Conservation (phyloP, 768 basidiomycete genomes). For the Boletus insuetus region DNA sequence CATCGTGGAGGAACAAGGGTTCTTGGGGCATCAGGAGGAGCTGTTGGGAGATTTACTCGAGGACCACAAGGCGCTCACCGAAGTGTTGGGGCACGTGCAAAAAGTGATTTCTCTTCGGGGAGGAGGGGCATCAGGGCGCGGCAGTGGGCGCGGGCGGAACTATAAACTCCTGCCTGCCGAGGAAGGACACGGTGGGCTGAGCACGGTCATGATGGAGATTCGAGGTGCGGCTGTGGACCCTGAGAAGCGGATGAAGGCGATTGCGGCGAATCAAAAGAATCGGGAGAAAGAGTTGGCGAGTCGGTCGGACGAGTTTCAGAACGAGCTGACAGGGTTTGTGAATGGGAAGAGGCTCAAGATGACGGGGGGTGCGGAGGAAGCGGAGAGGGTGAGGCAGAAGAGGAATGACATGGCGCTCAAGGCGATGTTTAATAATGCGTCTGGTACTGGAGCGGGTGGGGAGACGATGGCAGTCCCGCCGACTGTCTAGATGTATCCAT, state of each 20-base stretch:
- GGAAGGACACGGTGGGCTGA: slow-evolving; percentile 64
- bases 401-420: slow-evolving; percentile 82
- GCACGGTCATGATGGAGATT: slow-evolving; percentile 88
- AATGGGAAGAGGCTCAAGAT: slow-evolving; percentile 83
- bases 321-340: slow-evolving; percentile 86
- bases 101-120: slow-evolving; percentile 77
- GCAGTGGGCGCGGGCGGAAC: slow-evolving; percentile 39
- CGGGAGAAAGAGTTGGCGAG: slow-evolving; percentile 72
- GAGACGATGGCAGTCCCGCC: slow-evolving; percentile 9
- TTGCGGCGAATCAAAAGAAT: slow-evolving; percentile 81
- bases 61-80: slow-evolving; percentile 85
- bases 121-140: slow-evolving; percentile 41
- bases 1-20: slow-evolving; percentile 96
- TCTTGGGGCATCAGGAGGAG: slow-evolving; percentile 90
- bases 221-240: slow-evolving; percentile 80
- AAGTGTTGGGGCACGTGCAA: slow-evolving; percentile 88
- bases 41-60: slow-evolving; percentile 84
- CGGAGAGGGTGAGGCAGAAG: slow-evolving; percentile 82
- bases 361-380: slow-evolving; percentile 94
- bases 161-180: slow-evolving; percentile 65
- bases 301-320: slow-evolving; percentile 79
- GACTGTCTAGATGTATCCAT: slow-evolving; percentile 1
- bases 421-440: slow-evolving; percentile 68
- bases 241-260: slow-evolving; percentile 84
- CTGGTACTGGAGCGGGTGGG: slow-evolving; percentile 1